A percentile compares a stretch with the other conserved stretches of the same genome.
Conservation (phyloP, 1,284 basidiomycete species). For the Somion occarium region DNA sequence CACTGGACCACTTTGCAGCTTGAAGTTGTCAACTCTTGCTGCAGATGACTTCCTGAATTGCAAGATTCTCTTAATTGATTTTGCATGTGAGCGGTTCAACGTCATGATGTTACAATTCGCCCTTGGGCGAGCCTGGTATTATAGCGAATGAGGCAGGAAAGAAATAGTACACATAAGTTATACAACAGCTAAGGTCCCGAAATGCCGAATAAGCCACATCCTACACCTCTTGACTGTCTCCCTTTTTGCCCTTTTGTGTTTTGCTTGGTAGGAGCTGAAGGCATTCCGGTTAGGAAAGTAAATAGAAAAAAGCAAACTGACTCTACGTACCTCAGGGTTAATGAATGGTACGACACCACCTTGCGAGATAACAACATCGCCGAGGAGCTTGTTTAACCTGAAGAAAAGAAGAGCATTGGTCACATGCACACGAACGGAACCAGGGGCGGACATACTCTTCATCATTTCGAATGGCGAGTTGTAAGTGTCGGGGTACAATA, state of each 20-base stretch:
- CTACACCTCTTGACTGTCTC: constrained; percentile 33
- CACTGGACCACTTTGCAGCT: no score
- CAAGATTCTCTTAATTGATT: no score
- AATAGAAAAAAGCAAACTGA: background rate
- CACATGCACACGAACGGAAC: background rate
- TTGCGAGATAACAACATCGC: constrained; percentile 81
- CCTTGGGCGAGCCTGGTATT: constrained; percentile 5
- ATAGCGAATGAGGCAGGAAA: constrained; percentile 15
- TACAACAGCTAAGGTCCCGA: constrained; percentile 14
- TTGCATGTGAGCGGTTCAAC: no score
- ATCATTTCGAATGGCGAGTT: constrained; percentile 85
- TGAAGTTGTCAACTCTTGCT: no score
- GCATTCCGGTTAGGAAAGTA: constrained; percentile 6
- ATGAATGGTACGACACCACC: constrained; percentile 78
- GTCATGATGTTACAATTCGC: background rate
- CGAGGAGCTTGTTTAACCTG: constrained; percentile 67
- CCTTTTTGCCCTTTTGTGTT: constrained; percentile 36
- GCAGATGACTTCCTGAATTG: no score
- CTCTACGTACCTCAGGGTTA: constrained; percentile 35
- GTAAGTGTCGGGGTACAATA: constrained; percentile 84
- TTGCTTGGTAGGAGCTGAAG: constrained; percentile 55
- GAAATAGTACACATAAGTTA: constrained; percentile 28
- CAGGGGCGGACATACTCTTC: constrained; percentile 50
- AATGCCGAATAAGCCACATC: constrained; percentile 15
- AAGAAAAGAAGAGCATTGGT: background rate